Evolutionary conservation across 495 filamentous ascomycete species (phyloP).

Genomic region (Aspergillus steynii): DNA sequence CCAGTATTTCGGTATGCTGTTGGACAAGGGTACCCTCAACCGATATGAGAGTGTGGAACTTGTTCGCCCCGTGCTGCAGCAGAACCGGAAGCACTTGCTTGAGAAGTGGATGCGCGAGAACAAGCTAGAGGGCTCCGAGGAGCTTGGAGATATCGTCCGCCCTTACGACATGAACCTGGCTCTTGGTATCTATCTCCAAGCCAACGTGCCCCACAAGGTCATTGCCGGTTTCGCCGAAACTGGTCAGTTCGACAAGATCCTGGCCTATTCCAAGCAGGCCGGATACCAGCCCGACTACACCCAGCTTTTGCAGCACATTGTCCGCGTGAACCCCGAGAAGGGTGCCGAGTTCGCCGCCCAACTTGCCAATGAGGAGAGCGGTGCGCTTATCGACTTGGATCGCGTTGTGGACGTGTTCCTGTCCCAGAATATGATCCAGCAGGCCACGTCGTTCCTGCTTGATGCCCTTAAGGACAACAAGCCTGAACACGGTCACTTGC

Average conservation of each 20-base stretch:
- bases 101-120: conserved; percentile 97
- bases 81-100: conserved; percentile 91
- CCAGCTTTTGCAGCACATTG: conserved; percentile 85
- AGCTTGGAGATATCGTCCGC: conserved; percentile 91
- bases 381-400: conserved; percentile 86
- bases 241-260: conserved; percentile 92
- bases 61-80: conserved; percentile 84
- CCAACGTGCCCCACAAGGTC: conserved; percentile 86
- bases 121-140: conserved; percentile 93
- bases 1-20: conserved; percentile 95
- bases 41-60: conserved; percentile 92
- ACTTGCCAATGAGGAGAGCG: conserved; percentile 81
- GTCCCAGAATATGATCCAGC: conserved; percentile 95
- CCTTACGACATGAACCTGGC: conserved; percentile 86
- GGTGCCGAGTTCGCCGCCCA: conserved; percentile 89
- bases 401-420: conserved; percentile 97
- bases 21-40: conserved; percentile 93
- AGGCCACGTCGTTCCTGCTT: conserved; percentile 93
- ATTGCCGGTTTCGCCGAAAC: conserved; percentile 93
- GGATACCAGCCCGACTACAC: conserved; percentile 93
- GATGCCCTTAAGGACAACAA: conserved; percentile 92
- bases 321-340: conserved; percentile 90
- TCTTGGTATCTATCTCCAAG: conserved; percentile 80
- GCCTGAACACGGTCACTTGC: conserved; percentile 88
- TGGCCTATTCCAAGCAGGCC: conserved; percentile 79